Evolutionary conservation across 75 land plant species (phyloP), one percentile per base, ranked within the genome.

Genomic region (Selaginella tamariscina): DNA sequence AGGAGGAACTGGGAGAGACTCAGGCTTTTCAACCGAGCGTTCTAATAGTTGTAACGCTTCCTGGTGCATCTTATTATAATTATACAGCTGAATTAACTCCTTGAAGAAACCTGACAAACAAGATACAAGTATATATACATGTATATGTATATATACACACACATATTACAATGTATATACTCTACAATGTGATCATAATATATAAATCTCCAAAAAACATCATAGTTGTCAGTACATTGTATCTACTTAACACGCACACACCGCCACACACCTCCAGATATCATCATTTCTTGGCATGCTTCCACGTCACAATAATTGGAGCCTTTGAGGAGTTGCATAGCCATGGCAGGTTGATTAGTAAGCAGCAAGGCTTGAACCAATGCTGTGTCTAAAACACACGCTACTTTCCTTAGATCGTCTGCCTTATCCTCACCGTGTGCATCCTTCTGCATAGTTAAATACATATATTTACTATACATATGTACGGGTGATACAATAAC

Each of bases 251-350:
- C 73, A 75, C 81, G 78, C 54, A n/a, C n/a, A n/a, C n/a, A n/a
- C n/a, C n/a, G n/a, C n/a, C n/a, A n/a, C n/a, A n/a, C n/a, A n/a
- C n/a, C 49, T 39, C 49, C 49, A 39, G 49, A 5, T 5, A 73
- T 74, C 77, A 95, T 77, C 68, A 90, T 80, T 32, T 87, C 89
- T 65, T 87, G 96, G 78, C 85, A 95, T 29, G 94, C 86, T 67
- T 78, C 86, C 8, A 95, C 72, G 82, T 95, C 96, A 76, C 97
- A 85, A 65, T 83, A 95, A 70, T 95, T 89, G 56, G 80, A 77
- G 65, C 88, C 85, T 73, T 79, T 80, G 64, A 95, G 77, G 44
- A 95, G 72, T 24, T 87, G 87, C 29, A 84, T 28, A 44, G 85
- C 96, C 31, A 71, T 79, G 55, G 80, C 69, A 55, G 82, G 70